Base-by-base conservation (phyloP, 805 yeast species). In the Dipodascopsis tothii region DNA sequence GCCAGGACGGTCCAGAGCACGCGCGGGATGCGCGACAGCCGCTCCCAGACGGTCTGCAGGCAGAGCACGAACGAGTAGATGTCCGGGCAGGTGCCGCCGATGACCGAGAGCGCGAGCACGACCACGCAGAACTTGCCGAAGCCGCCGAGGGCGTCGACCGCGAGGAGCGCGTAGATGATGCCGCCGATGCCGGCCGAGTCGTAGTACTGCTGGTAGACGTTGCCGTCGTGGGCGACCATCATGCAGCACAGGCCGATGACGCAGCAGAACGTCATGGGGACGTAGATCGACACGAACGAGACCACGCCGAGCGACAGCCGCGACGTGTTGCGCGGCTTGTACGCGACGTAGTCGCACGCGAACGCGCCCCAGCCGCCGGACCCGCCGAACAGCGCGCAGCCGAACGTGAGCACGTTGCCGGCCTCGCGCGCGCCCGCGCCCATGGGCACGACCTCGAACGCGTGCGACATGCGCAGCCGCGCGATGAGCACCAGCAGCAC, bases 321-420 rank as follows among this genome's bases (percentile, higher is more conserved):
- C 63, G 73, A 74, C 51, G 80, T 77, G 58, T 75, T 72, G 56
- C 74, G 69, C 54, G 82, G 84, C 75, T 83, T 84, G 69, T 85
- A 88, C 35, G 81, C 86, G 39, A 95, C 85, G 68, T 87, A 88
- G 67, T 87, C 96, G 41, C 94, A 78, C 21, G 96, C 92, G 56
- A 80, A 85, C 17, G 95, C 80, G 45, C 94, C 77, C 96, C 96
- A 87, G 51, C 96, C 95, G 43, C 95, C 76, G 40, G 95, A 94
- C 59, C 81, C 87, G 51, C 96, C 96, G 57, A 76, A 87, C 51
- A 83, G 63, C 35, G 94, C 67, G 63, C 86, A 80, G 60, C 95
- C 95, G 55, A 81, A 85, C 18, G 90, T 77, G 45, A 87, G 68
- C 17, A 84, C 86, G 57, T 63, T 57, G 51, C 85, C 95, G 25